phyloP scores from a whole-genome alignment of 176 grass and related monocot species.

The Lolium multiflorum region DNA sequence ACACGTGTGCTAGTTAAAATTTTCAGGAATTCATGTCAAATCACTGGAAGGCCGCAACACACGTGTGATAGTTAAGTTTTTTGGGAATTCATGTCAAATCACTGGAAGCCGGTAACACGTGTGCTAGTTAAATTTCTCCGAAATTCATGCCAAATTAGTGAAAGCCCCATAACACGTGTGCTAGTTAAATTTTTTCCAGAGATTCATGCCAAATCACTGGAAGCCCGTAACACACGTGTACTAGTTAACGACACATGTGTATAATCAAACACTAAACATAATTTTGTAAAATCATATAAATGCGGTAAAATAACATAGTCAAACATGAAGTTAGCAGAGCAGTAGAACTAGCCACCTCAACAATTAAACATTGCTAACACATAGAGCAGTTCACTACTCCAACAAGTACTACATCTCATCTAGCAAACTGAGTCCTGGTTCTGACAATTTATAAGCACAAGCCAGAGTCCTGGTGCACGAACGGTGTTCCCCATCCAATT shows the following conservation, averaged over 20 bases:
- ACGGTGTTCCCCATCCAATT: constrained; percentile 11
- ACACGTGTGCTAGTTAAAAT: too few relatives aligned
- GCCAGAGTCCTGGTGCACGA: neutral
- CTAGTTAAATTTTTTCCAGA: too few relatives aligned
- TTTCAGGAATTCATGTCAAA: too few relatives aligned
- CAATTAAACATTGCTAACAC: too few relatives aligned
- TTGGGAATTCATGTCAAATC: too few relatives aligned
- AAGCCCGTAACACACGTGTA: neutral
- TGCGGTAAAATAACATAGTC: neutral
- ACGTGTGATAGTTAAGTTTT: neutral
- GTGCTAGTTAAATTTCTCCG: neutral
- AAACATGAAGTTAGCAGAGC: neutral
- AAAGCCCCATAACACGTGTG: neutral
- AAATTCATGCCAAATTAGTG: too few relatives aligned
- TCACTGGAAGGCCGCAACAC: neutral
- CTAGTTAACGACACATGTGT: too few relatives aligned
- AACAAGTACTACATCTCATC: too few relatives aligned
- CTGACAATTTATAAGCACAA: neutral
- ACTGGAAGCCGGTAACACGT: neutral
- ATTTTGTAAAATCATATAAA: neutral
- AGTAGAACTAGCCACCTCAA: too few relatives aligned
- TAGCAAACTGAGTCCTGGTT: neutral
- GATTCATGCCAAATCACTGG: too few relatives aligned
- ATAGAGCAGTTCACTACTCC: too few relatives aligned
- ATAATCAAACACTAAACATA: neutral